A percentile compares a stretch with the other conserved stretches of the same genome.
Evolutionary conservation across 1,139 yeast genomes (phyloP).

Genomic region (Scheffersomyces stambukii): DNA sequence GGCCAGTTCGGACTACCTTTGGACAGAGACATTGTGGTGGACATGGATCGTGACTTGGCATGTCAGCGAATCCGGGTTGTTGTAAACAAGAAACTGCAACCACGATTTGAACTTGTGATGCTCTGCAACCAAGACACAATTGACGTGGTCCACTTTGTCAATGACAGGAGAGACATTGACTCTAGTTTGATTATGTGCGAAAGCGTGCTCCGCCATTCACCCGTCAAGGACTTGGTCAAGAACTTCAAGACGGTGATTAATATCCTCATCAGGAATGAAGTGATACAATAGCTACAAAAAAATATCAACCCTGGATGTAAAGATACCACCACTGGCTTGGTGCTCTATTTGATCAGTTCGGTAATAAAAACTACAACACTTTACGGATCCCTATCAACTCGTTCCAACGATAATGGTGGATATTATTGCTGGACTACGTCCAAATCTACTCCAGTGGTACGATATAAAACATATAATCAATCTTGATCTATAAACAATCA

Average conservation of each 20-base stretch:
- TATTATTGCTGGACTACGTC: no score
- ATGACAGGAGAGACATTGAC: no score
- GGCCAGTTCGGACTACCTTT: conserved; percentile 8
- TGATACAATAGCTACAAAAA: conserved; percentile 7
- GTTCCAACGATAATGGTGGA: no score
- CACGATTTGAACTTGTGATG: conserved; percentile 13
- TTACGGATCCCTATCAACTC: no score
- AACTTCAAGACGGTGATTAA: conserved; percentile 15
- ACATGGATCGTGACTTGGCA: conserved; percentile 21
- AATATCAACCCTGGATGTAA: no score
- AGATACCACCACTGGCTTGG: no score
- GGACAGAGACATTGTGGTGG: conserved; percentile 9
- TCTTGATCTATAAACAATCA: conserved; percentile 5
- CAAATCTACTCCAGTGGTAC: no score
- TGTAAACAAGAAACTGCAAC: conserved; percentile 1
- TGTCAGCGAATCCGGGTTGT: conserved; percentile 19
- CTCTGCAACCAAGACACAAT: conserved; percentile 16
- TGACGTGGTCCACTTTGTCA: conserved; percentile 11
- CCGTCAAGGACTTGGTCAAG: conserved; percentile 14
- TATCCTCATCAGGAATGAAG: conserved; percentile 9
- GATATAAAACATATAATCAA: conserved; percentile 1
- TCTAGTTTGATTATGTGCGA: conserved; percentile 12
- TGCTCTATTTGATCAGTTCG: no score
- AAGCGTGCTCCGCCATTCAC: conserved; percentile 14
- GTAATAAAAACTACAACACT: no score